A percentile compares a stretch with the other conserved stretches of the same genome.
phyloP scores from a whole-genome alignment of 768 basidiomycete genomes.

The Russula sp. region DNA sequence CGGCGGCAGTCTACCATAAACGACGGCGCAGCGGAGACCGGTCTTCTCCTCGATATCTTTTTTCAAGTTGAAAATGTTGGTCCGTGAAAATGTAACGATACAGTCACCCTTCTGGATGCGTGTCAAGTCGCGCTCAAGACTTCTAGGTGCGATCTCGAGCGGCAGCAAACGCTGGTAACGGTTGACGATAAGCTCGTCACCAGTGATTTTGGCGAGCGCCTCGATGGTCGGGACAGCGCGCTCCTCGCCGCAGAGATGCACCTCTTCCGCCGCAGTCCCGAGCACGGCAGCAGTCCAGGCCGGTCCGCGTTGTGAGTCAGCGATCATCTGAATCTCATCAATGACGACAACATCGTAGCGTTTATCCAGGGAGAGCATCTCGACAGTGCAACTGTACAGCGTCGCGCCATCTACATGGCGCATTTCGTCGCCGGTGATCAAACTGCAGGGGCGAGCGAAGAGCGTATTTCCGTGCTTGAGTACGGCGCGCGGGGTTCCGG shows the following conservation, averaged over 20 bases:
- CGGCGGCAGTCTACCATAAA: constrained; percentile 89
- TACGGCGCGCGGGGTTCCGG: constrained; percentile 28
- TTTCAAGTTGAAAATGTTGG: constrained; percentile 75
- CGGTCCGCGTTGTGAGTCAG: constrained; percentile 69
- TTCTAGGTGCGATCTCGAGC: constrained; percentile 62
- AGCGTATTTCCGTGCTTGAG: constrained; percentile 43
- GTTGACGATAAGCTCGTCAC: constrained; percentile 77
- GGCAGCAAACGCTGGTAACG: constrained; percentile 89
- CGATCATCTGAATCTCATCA: constrained; percentile 97
- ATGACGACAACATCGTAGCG: constrained; percentile 80
- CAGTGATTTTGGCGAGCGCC: constrained; percentile 65
- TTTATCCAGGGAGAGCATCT: constrained; percentile 63
- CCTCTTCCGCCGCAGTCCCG: constrained; percentile 68
- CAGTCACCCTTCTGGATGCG: constrained; percentile 81
- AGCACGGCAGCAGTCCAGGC: constrained; percentile 84
- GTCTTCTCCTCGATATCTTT: constrained; percentile 64
- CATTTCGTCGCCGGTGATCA: constrained; percentile 89
- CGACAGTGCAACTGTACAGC: constrained; percentile 84
- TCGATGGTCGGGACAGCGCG: constrained; percentile 80
- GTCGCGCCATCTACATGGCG: constrained; percentile 60
- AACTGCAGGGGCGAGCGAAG: constrained; percentile 68
- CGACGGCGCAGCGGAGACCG: constrained; percentile 81
- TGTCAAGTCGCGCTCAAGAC: constrained; percentile 57
- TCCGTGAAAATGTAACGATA: constrained; percentile 80
- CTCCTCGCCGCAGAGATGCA: constrained; percentile 96